Conservation (phyloP, 371 early-diverging fungal genomes). For the Mortierella sp. region DNA sequence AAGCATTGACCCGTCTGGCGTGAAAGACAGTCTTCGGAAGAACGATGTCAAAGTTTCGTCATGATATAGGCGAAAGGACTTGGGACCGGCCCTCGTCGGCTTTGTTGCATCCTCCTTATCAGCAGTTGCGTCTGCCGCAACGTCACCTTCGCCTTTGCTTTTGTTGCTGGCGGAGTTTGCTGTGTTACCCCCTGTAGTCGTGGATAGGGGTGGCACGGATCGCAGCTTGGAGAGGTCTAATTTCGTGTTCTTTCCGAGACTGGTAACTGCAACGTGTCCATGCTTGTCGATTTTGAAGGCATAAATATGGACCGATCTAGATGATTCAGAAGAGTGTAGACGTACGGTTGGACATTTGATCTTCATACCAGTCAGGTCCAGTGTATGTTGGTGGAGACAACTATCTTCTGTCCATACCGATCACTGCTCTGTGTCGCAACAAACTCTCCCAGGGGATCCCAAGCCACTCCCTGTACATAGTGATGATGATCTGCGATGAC, state of each 20-base stretch:
- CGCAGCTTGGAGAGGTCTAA: conserved; percentile 47
- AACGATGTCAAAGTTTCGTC: conserved; percentile 93
- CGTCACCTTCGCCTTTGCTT: conserved; percentile 32
- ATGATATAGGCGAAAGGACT: conserved; percentile 74
- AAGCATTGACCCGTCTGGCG: conserved; percentile 91
- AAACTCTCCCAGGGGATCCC: conserved; percentile 93
- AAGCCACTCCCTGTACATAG: conserved; percentile 96
- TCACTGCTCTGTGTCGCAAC: conserved; percentile 95
- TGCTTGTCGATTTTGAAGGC: conserved; percentile 37
- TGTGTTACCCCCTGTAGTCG: conserved; percentile 17
- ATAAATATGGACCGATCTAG: conserved; percentile 66
- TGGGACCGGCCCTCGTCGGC: conserved; percentile 26
- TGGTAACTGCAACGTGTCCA: conserved; percentile 35
- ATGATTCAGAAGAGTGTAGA: neutral
- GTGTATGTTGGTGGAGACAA: neutral
- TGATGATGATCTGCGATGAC: conserved; percentile 89
- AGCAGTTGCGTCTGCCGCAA: conserved; percentile 5
- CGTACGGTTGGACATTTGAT: neutral
- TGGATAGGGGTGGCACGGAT: conserved; percentile 23
- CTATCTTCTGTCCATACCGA: conserved; percentile 62
- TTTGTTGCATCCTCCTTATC: conserved; percentile 35
- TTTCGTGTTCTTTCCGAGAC: conserved; percentile 53
- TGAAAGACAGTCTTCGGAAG: conserved; percentile 89
- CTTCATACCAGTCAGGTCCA: no score
- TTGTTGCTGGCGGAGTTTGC: conserved; percentile 17